These are phyloP conservation scores for Microsporum audouinii DNA, from an alignment of 2,329 filamentous ascomycete genomes.

Conservation along the genomic window DNA sequence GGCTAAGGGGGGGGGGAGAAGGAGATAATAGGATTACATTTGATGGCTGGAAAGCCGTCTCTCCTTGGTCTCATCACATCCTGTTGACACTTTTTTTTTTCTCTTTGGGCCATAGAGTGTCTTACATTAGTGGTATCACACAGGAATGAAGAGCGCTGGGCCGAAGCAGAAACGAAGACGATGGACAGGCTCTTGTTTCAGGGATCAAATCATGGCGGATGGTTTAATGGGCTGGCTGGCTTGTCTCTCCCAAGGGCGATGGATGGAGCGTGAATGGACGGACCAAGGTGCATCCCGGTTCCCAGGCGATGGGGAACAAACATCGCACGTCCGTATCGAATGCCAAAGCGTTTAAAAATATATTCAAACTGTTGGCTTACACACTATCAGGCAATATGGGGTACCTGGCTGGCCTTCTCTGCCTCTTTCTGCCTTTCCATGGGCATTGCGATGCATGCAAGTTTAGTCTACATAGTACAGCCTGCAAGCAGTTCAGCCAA, in stretches of 20 bases:
- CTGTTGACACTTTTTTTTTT: not conserved
- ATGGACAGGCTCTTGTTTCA: constrained; percentile 1
- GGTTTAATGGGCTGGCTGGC: not conserved
- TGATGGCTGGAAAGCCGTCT: not conserved
- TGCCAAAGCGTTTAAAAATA: not conserved
- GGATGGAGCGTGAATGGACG: not conserved
- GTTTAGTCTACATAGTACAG: not conserved
- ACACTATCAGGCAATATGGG: not conserved
- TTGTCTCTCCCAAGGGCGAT: not conserved
- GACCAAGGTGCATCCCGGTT: constrained; percentile 2
- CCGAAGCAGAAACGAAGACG: not conserved
- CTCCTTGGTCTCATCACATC: not conserved
- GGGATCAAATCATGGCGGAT: not conserved
- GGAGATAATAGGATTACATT: not conserved
- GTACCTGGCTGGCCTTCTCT: not conserved
- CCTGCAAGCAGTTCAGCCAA: not conserved
- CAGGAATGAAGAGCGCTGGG: not conserved
- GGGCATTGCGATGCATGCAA: not conserved
- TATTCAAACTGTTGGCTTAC: not conserved
- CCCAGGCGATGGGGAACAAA: constrained; percentile 1
- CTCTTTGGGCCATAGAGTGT: not conserved
- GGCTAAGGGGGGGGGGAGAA: not conserved
- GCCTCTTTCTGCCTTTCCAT: not conserved
- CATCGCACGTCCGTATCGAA: not conserved
- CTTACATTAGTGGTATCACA: constrained; percentile 2